Evolutionary conservation across 2,329 filamentous ascomycete genomes (phyloP).

Genomic region (Trichoderma hamatum): DNA sequence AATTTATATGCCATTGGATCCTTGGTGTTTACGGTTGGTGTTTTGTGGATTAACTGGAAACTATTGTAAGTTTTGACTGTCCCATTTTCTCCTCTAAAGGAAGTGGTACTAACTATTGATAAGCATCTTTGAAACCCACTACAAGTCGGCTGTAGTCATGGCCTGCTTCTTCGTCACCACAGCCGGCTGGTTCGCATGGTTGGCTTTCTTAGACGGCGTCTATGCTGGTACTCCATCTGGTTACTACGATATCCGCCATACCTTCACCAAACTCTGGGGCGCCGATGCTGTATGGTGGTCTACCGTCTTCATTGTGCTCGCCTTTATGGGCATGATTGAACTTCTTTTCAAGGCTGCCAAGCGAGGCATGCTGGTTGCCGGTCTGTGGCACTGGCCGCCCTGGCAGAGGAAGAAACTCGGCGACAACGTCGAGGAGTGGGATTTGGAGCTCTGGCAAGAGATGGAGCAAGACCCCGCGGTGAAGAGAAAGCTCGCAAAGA

Average conservation of each 20-base stretch:
- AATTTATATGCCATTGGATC: slow-evolving; percentile 74
- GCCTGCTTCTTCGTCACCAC: slow-evolving; percentile 61
- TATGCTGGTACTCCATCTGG: slow-evolving; percentile 56
- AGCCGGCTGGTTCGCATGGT: slow-evolving; percentile 73
- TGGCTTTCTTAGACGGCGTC: slow-evolving; percentile 66
- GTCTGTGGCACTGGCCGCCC: slow-evolving; percentile 52
- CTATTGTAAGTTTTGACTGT: slow-evolving; percentile 61
- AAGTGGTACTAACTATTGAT: slow-evolving; percentile 32
- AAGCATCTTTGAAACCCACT: slow-evolving; percentile 74
- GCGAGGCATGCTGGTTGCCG: slow-evolving; percentile 50
- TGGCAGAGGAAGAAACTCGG: slow-evolving; percentile 43
- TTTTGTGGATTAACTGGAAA: slow-evolving; percentile 76
- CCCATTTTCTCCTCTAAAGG: not conserved
- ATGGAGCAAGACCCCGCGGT: slow-evolving; percentile 56
- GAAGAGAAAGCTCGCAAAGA: slow-evolving; percentile 45
- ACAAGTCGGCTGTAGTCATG: slow-evolving; percentile 68
- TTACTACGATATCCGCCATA: slow-evolving; percentile 68
- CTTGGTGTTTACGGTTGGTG: slow-evolving; percentile 69
- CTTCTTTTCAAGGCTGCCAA: slow-evolving; percentile 58
- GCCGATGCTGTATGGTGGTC: slow-evolving; percentile 74
- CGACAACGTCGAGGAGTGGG: slow-evolving; percentile 53
- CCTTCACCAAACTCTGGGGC: slow-evolving; percentile 70
- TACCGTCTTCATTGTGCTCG: slow-evolving; percentile 65
- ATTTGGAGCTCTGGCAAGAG: slow-evolving; percentile 61
- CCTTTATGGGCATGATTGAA: slow-evolving; percentile 65